Base-by-base conservation (phyloP, 2,329 filamentous ascomycete species). In the Talaromyces sp. region DNA sequence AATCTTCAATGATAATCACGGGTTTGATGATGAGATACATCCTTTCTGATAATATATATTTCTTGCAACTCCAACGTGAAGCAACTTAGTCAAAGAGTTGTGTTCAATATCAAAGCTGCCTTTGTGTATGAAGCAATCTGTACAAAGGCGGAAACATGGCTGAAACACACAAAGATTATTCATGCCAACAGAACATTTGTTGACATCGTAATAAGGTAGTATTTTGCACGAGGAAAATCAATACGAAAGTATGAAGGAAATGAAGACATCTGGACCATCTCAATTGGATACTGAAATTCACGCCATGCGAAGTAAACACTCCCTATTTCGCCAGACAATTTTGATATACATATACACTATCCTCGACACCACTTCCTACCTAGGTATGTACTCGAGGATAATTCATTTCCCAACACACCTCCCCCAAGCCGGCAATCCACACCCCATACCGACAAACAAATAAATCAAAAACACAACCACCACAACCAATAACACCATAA, bases 401-500 rank as follows among this genome's bases (percentile, higher is more conserved):
- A 50, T 2, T 35, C 10, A 56, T n/a, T 56, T 56, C 52, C 79
- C 77, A 66, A 80, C 72, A 70, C 80, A 82, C 62, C 72, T 78
- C 19, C 77, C 73, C 79, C 80, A 82, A 47, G 75, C 86, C 62
- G 89, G 89, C 67, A 92, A 73, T 7, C 89, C 89, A 75, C 89
- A 92, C 5, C 87, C 89, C 77, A 91, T 88, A 0, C 89, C 89
- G 24, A 91, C 84, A 70, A 91, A 87, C 13, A 92, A 73, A 74
- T 91, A 92, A 3, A 91, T 72, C 77, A 91, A 78, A 72, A 91
- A 91, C 9, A 91, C 76, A 24, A 84, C 74, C 35, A 84, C 82
- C 37, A 95, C 79, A 1, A 93, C 92, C 52, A 97, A 74, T 71
- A 99, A 78, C 7, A 87, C 89, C 93, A 98, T 97, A 70, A 99